Evolutionary conservation across 257 asterid species (phyloP).

Genomic region (Nicotiana tomentosiformis): DNA sequence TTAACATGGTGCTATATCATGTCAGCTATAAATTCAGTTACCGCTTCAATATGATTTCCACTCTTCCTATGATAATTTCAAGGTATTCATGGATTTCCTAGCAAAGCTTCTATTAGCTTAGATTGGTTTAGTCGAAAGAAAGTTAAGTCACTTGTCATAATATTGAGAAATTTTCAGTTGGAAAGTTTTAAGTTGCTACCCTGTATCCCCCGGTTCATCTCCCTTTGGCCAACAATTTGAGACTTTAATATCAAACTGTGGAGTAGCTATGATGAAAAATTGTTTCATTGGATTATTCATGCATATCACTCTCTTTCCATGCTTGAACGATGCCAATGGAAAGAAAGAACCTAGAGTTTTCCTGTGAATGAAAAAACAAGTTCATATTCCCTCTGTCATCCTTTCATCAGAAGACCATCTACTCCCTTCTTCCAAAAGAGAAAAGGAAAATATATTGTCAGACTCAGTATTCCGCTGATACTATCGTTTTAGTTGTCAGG

Average conservation of each 20-base stretch:
- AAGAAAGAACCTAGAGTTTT: not conserved
- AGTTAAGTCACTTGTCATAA: not conserved
- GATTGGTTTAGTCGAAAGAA: not conserved
- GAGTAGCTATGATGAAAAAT: not conserved
- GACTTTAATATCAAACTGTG: not conserved
- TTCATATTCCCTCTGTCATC: not conserved
- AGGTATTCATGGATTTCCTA: not conserved
- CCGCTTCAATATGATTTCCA: not conserved
- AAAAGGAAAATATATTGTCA: not conserved
- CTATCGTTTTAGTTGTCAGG: not conserved
- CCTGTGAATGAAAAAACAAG: not conserved
- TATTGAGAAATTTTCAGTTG: not conserved
- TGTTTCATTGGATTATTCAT: not conserved
- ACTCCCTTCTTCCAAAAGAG: not conserved
- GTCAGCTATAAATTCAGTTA: not conserved
- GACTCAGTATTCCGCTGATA: not conserved
- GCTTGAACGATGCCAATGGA: not conserved
- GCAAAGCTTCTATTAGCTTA: not conserved
- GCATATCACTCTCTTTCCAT: not conserved
- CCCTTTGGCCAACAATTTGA: not conserved
- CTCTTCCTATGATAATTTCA: not conserved
- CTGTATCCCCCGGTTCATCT: not conserved
- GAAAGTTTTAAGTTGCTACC: not conserved
- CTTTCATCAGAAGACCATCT: not conserved
- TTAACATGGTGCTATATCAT: not conserved